These are phyloP conservation scores for Lentinus brumalis DNA, from an alignment of 768 basidiomycete genomes.

Conservation along the genomic window DNA sequence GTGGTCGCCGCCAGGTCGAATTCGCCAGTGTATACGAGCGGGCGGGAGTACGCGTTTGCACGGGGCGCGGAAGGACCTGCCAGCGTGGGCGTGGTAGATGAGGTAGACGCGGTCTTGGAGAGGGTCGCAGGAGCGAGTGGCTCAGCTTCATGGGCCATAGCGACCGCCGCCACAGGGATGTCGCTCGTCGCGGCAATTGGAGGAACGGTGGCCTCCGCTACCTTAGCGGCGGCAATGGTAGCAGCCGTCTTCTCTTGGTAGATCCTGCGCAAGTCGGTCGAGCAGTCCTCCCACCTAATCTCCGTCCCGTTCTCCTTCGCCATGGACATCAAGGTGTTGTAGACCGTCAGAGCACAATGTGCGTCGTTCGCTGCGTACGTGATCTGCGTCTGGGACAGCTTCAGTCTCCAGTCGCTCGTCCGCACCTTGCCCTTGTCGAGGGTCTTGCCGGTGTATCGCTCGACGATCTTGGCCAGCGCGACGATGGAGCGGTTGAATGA, in stretches of 20 bases:
- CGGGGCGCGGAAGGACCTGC: no score
- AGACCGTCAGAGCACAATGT: conserved; percentile 48
- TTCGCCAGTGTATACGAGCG: neutral
- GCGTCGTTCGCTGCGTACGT: conserved; percentile 56
- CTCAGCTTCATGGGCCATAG: no score
- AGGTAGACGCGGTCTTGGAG: neutral
- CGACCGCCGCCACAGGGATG: no score
- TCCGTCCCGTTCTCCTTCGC: conserved; percentile 27
- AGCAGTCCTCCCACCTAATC: conserved; percentile 26
- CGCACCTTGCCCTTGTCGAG: conserved; percentile 50
- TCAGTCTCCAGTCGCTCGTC: conserved; percentile 47
- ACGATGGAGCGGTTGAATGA: conserved; percentile 42
- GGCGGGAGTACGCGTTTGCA: no score
- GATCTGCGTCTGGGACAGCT: conserved; percentile 40
- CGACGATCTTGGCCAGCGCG: conserved; percentile 45
- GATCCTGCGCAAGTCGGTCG: conserved; percentile 30
- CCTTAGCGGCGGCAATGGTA: neutral
- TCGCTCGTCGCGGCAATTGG: neutral
- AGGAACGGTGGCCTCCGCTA: neutral
- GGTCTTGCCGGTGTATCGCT: conserved; percentile 39
- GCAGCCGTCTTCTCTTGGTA: conserved; percentile 1
- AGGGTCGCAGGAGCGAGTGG: no score
- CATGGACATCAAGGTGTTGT: conserved; percentile 38
- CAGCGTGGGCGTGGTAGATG: neutral
- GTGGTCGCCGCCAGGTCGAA: neutral